Evolutionary conservation across 1,284 basidiomycete genomes (phyloP), one percentile per base, ranked within the genome.

Genomic region (Cutaneotrichosporon sp.): DNA sequence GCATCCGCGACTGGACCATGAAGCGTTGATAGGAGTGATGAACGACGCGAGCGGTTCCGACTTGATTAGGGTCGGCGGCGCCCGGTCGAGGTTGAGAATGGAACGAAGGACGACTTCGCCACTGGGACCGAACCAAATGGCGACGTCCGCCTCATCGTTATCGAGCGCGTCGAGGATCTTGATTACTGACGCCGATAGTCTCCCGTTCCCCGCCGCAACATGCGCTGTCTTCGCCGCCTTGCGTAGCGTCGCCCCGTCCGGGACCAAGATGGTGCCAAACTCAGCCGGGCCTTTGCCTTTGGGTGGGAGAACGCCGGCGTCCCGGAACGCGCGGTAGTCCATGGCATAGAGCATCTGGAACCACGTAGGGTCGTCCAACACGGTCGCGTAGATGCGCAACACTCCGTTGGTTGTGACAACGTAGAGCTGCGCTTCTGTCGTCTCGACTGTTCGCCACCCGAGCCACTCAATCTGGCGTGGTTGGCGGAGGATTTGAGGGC

Each of bases 71-170:
- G 92, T 93, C 1, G 92, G 92, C 6, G 93, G 92, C 69, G 89
- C 86, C n/a, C 89, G 85, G 73, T 95, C 91, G 67, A 96, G 87
- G 77, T 95, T 93, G 51, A 88, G 84, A 58, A 93, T 85, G 6
- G 89, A 90, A 57, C 86, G 86, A 32, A 93, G 79, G 4, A 89
- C 81, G 30, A 91, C 71, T 21, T 87, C 87, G 3, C 91, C 89
- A 76, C 92, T 89, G 1, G 81, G 79, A 4, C 90, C 81, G 10
- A 90, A 84, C 65, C 90, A 87, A 18, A 90, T 78, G 71, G 92
- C 90, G 9, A 93, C 74, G 76, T 93, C 92, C 86, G 87, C 90
- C 13, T 86, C 86, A 68, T 89, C 89, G 34, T 88, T 84, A 57
- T 84, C 68, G 51, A 77, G 56, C 0, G 49, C 53, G 32, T 75